phyloP scores from a whole-genome alignment of 257 asterid species.

The Solanum boliviense region DNA sequence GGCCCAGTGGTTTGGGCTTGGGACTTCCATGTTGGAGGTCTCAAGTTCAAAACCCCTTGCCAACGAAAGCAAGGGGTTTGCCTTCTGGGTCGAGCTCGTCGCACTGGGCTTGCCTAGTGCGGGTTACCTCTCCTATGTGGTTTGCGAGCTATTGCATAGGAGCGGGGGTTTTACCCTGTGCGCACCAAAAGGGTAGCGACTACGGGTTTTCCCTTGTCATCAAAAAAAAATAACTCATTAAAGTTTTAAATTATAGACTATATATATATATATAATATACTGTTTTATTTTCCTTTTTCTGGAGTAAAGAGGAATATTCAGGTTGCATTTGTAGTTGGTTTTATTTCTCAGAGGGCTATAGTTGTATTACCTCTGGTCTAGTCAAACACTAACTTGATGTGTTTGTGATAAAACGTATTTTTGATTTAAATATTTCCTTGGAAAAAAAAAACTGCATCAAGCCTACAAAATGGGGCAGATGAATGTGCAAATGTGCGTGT shows the following conservation, averaged over 20 bases:
- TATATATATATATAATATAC: background rate
- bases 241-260: background rate
- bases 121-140: too few species aligned
- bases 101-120: too few species aligned
- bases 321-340: background rate
- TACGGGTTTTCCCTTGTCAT: too few species aligned
- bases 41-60: too few species aligned
- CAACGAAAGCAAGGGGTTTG: too few species aligned
- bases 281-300: background rate
- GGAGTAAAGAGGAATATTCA: background rate
- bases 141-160: too few species aligned
- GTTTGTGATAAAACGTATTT: background rate
- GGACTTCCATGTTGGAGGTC: too few species aligned
- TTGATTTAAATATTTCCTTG: background rate
- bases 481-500: background rate
- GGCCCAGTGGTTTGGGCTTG: too few species aligned
- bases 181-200: too few species aligned
- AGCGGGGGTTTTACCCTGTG: too few species aligned
- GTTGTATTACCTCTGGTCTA: background rate
- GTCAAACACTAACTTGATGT: background rate
- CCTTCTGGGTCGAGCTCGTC: too few species aligned
- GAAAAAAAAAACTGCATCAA: background rate
- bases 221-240: background rate
- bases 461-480: background rate
- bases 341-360: background rate